Evolutionary conservation across 2,329 filamentous ascomycete species (phyloP), one percentile per base, ranked within the genome.

Genomic region (Botrytis tulipae): DNA sequence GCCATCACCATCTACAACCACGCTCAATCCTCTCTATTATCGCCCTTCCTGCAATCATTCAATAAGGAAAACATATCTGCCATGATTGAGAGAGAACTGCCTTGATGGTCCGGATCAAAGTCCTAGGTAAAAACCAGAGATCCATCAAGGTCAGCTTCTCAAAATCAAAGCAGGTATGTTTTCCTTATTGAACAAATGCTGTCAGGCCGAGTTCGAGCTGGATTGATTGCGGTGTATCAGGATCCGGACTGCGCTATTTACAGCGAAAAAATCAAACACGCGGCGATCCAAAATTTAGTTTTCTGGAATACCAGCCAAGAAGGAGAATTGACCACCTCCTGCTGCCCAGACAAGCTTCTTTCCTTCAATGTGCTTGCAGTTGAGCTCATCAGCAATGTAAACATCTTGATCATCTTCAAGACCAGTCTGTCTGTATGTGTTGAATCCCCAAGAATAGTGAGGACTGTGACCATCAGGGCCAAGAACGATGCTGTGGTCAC

Each of bases 241-340:
- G 48, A 57, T 69, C 37, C 35, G 48, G n/a, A 57, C 48, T 57
- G 20, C 60, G 35, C 66, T 59, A 57, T 69, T 32, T 57, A 69
- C 48, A 69, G 54, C 29, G 40, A 37, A 69, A 65, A 65, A 29
- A 65, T 44, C n/a, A 42, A 29, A 40, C 51, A 69, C 37, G 18
- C 5, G 37, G 40, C 29, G 29, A 57, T 29, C 3, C 48, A 8
- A 32, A 32, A 69, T 37, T 51, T 71, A 67, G 18, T 67, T 65
- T 9, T 68, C 61, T 25, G 63, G 66, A n/a, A 70, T 32, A 8
- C 86, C 86, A 16, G 87, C 85, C 29, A 93, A 79, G 37, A 93
- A 83, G 1, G 90, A 91, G 81, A 89, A 97, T 80, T 97, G 94
- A 4, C 94, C 94, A 77, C 95, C 95, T 29, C 91, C 92, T 63